Base-by-base conservation (phyloP, 192 early-diverging fungal species). In the Entomortierella lignicola region DNA sequence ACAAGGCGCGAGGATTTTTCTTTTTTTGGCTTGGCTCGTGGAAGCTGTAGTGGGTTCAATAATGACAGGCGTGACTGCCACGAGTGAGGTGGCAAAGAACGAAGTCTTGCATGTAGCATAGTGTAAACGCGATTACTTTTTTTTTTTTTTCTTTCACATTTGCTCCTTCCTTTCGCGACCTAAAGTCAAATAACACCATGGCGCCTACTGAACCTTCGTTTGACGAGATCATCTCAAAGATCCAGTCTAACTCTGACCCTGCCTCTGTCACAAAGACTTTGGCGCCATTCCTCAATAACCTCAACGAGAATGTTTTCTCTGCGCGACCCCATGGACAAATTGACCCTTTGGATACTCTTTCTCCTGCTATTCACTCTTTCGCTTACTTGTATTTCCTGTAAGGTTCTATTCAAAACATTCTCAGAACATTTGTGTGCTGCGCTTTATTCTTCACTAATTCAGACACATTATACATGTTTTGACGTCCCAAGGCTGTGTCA, bases 301-400 rank as follows among this genome's bases (percentile, higher is more conserved):
- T 77, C 44, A 58, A 57, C 18, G 74, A 77, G n/a, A 26, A 58
- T 21, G 60, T 77, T 57, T 77, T 77, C 47, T 26, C 58, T 8
- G 55, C 66, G 21, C 34, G 55, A 42, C 21, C 74, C 29, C 54
- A 63, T 15, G 61, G 60, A 26, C 68, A 74, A 26, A 60, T 60
- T 26, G 84, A 87, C 73, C 84, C 84, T 15, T 32, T 87, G 10
- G 77, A 72, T 15, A 58, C 77, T 21, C 69, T 87, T 37, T 71
- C 68, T 18, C 86, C 86, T 30, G 51, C 60, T 2, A 30, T 21
- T 6, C 77, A 87, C 44, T 82, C 75, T 26, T 60, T 84, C 31
- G 86, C 81, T n/a, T 87, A 84, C 62, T 59, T 85, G 0, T 81
- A 85, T 55, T 87, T 87, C 21, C 74, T 87, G 86, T 85, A 85